These are phyloP conservation scores for Xylaria sp. DNA, from an alignment of 2,329 filamentous ascomycete species.

Conservation along the genomic window DNA sequence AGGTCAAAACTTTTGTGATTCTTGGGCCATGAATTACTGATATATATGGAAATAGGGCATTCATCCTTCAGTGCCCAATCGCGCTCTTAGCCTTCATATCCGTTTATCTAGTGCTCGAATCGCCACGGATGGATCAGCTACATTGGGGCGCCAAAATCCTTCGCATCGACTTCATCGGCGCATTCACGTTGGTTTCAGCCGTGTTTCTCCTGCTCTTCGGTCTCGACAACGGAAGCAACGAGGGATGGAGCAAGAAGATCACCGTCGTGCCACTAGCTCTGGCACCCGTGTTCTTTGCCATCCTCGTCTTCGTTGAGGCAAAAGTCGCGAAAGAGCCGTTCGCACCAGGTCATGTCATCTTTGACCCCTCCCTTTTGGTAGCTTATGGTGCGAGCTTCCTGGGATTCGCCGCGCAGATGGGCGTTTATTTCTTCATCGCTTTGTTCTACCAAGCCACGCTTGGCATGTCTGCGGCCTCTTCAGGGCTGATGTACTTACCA, in stretches of 20 bases:
- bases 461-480: slow-evolving; percentile 68
- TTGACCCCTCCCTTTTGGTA: slow-evolving; percentile 72
- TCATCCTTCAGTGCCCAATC: slow-evolving; percentile 75
- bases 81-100: slow-evolving; percentile 72
- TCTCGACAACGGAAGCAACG: slow-evolving; percentile 78
- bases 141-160: slow-evolving; percentile 74
- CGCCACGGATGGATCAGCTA: slow-evolving; percentile 66
- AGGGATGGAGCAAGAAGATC: slow-evolving; percentile 69
- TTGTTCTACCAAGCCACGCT: slow-evolving; percentile 81
- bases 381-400: slow-evolving; percentile 80
- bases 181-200: slow-evolving; percentile 70
- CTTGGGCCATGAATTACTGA: slow-evolving; percentile 14
- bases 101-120: slow-evolving; percentile 69
- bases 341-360: slow-evolving; percentile 77
- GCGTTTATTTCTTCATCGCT: slow-evolving; percentile 76
- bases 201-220: slow-evolving; percentile 74
- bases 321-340: slow-evolving; percentile 76
- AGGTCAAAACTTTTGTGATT: slow-evolving; percentile 41
- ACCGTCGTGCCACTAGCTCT: slow-evolving; percentile 67
- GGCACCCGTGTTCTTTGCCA: slow-evolving; percentile 67
- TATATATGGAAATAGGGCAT: slow-evolving; percentile 62
- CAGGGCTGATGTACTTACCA: slow-evolving; percentile 74
- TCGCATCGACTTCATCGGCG: slow-evolving; percentile 79
- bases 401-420: slow-evolving; percentile 66
- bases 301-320: slow-evolving; percentile 76